A percentile compares a stretch with the other conserved stretches of the same genome.
phyloP scores from a whole-genome alignment of 306 rosid species.

The Neltuma alba region DNA sequence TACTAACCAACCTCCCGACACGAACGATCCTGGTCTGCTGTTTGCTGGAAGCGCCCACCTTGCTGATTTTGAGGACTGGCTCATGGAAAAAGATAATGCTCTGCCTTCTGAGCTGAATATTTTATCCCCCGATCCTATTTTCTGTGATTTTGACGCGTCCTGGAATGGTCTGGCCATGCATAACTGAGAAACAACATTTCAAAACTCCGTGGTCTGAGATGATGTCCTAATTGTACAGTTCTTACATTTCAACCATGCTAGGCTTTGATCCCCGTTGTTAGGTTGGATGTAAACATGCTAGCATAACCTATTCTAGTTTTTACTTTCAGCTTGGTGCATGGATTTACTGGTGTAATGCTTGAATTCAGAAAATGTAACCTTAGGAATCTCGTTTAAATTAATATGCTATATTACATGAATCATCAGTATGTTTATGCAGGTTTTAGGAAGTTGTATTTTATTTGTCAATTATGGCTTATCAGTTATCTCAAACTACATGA shows the following conservation, averaged over 20 bases:
- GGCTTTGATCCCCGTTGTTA: background rate
- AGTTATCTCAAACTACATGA: background rate
- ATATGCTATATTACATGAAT: background rate
- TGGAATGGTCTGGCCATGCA: conserved; percentile 44
- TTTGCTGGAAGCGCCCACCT: conserved; percentile 25
- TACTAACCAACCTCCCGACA: conserved; percentile 29
- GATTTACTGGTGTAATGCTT: background rate
- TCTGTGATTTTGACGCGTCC: conserved; percentile 50
- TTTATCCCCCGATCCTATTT: conserved; percentile 36
- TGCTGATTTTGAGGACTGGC: conserved; percentile 45
- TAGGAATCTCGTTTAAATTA: background rate
- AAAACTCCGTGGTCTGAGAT: conserved; percentile 20
- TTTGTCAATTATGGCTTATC: background rate
- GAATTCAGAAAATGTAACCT: background rate
- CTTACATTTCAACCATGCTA: background rate
- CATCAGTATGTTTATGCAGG: background rate
- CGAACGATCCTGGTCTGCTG: conserved; percentile 37
- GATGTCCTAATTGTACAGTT: conserved; percentile 31
- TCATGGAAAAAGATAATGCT: conserved; percentile 40
- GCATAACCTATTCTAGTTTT: background rate
- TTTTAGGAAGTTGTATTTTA: background rate
- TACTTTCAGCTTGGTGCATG: background rate
- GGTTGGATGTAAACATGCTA: background rate
- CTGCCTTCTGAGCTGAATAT: conserved; percentile 37
- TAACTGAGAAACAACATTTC: conserved; percentile 9